Evolutionary conservation across 2,329 filamentous ascomycete genomes (phyloP), one percentile per base, ranked within the genome.

Genomic region (Ilyonectria destructans): DNA sequence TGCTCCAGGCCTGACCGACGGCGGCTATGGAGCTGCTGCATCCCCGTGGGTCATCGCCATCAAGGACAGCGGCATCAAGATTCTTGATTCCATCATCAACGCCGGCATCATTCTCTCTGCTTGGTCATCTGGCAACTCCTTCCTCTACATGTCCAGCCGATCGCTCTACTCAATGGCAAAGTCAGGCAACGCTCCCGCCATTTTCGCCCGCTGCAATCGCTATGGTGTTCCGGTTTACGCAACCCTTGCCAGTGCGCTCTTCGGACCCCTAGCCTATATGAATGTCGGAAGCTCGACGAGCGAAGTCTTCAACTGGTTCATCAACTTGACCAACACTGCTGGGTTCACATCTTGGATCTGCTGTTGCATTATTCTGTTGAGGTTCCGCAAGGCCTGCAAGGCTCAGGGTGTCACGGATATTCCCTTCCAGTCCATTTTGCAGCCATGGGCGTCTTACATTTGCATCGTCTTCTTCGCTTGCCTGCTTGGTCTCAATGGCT

Each of bases 401-500:
- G 77, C 74, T 1, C 87, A 89, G 62, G 81, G 82, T 9, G 79
- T 88, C 31, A 62, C 69, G 4, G 71, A 71, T 63, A 81, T 88
- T 6, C 87, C 89, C 0, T 91, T 89, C 72, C 79, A 79, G 31
- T 87, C 85, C n/a, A 75, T 76, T 23, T 72, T 90, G 6, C 89
- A 91, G 73, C 89, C 89, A 1, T 89, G 85, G 69, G 88, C 87
- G 5, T 85, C 89, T 1, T 90, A 82, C 69, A 75, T 88, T 57
- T 83, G 85, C 8, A 82, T 91, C 21, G 77, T 85, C 6, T 80
- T 83, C 23, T 88, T 90, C 73, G 80, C 78, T 1, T 81, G 90
- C 58, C 81, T 92, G 19, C 81, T 82, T 3, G 77, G 92, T 2
- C 84, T 91, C 75, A 92, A 91, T 67, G 91, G 90, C 1, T 92